phyloP scores from a whole-genome alignment of 208 protist genomes.

The Acanthamoeba lugdunensis region DNA sequence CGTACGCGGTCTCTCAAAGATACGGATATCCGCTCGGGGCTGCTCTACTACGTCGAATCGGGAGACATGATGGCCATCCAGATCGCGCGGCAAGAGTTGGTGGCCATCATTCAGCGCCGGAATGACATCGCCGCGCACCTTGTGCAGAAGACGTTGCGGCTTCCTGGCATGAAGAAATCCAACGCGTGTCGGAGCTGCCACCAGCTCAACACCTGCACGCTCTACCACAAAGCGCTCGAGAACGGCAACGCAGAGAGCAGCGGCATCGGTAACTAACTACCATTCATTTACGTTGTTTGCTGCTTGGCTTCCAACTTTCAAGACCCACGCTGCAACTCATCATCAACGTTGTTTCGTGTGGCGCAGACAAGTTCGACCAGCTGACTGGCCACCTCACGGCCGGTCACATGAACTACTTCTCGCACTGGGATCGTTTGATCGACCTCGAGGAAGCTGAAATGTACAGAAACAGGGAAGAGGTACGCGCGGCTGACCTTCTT shows the following conservation, averaged over 20 bases:
- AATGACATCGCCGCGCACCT: constrained; percentile 67
- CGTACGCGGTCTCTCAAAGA: neutral
- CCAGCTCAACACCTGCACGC: constrained; percentile 50
- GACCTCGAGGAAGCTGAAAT: constrained; percentile 68
- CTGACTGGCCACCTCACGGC: constrained; percentile 47
- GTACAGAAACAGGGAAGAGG: constrained; percentile 69
- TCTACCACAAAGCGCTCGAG: constrained; percentile 71
- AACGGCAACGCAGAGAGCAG: constrained; percentile 55
- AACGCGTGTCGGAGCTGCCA: constrained; percentile 33
- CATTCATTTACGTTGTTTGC: neutral
- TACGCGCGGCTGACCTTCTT: neutral
- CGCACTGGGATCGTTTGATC: constrained; percentile 62
- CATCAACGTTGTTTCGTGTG: neutral
- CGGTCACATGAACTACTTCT: constrained; percentile 66
- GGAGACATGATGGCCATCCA: constrained; percentile 34
- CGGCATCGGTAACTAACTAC: neutral
- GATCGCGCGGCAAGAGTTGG: constrained; percentile 6
- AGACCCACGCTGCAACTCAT: too few species aligned
- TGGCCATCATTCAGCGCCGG: constrained; percentile 26
- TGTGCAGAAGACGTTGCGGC: constrained; percentile 8
- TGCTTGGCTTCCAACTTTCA: neutral
- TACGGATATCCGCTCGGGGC: constrained; percentile 55
- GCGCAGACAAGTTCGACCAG: constrained; percentile 34
- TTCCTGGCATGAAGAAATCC: constrained; percentile 42
- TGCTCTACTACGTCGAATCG: constrained; percentile 66